Evolutionary conservation across 2,329 filamentous ascomycete genomes (phyloP).

Genomic region (Lecanosticta acicola): DNA sequence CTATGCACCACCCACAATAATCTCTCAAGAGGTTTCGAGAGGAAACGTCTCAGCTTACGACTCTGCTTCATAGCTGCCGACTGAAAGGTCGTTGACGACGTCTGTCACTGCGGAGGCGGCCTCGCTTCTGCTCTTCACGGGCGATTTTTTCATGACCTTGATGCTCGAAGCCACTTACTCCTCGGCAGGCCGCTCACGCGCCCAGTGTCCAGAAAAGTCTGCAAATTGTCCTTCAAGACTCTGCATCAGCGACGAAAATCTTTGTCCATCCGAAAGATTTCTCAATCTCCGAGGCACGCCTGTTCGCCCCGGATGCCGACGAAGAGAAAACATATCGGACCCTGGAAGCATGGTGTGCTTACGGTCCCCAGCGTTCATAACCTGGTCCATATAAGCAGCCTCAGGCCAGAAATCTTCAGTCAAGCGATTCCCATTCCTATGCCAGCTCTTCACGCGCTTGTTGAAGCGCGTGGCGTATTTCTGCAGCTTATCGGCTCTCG

Average conservation of each 20-base stretch:
- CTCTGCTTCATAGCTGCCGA: too few relatives aligned
- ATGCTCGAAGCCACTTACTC: too few relatives aligned
- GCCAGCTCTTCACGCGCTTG: constrained; percentile 1
- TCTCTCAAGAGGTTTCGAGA: too few relatives aligned
- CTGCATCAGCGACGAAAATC: background rate
- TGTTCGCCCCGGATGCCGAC: too few relatives aligned
- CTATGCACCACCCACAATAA: too few relatives aligned
- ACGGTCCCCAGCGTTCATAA: too few relatives aligned
- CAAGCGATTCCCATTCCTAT: constrained; percentile 1
- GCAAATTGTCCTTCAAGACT: background rate
- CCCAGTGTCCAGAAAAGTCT: background rate
- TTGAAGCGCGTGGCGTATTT: background rate
- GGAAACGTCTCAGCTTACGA: too few relatives aligned
- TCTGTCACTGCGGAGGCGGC: too few relatives aligned
- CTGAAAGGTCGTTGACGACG: too few relatives aligned
- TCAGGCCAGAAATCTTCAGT: constrained; percentile 3
- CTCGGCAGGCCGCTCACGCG: background rate
- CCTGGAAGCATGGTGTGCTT: background rate
- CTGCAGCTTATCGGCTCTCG: constrained; percentile 1
- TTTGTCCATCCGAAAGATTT: background rate
- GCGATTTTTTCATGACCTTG: too few relatives aligned
- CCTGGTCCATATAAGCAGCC: constrained; percentile 1
- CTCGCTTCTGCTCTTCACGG: too few relatives aligned
- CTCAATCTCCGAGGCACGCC: background rate
- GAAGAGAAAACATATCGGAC: background rate